Percentiles rank a stretch among this genome's conserved stretches.
Evolutionary conservation across 2,329 filamentous ascomycete species (phyloP).

Genomic region (Nannizziopsis arthrosporioides): DNA sequence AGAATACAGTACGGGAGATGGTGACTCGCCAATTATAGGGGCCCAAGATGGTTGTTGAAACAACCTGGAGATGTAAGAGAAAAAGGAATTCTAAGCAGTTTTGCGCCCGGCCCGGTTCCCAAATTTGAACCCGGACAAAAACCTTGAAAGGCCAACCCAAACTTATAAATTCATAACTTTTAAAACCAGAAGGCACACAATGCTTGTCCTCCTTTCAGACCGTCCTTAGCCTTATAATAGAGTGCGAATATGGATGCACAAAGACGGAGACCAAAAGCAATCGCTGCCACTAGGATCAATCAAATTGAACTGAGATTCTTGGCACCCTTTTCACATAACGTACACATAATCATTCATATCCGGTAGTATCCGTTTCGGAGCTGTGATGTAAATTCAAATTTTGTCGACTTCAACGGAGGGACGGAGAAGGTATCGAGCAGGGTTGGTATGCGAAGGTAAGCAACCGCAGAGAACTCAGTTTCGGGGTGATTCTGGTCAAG

Average conservation of each 20-base stretch:
- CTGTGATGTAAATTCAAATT: neutral
- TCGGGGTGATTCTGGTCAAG: no score
- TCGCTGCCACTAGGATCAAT: conserved; percentile 4
- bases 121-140: neutral
- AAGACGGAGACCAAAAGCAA: conserved; percentile 1
- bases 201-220: neutral
- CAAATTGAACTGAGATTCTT: conserved; percentile 6
- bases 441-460: conserved; percentile 2
- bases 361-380: conserved; percentile 8
- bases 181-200: neutral
- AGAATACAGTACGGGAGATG: conserved; percentile 1
- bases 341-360: conserved; percentile 9
- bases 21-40: conserved; percentile 2
- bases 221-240: neutral
- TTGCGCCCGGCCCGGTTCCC: neutral
- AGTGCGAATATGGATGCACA: conserved; percentile 1
- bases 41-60: neutral
- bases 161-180: conserved; percentile 6
- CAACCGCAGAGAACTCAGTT: neutral
- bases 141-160: neutral
- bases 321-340: conserved; percentile 8
- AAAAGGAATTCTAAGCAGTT: neutral
- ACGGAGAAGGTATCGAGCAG: neutral
- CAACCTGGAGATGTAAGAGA: neutral
- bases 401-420: conserved; percentile 1